phyloP scores from a whole-genome alignment of 257 asterid genomes.

The Ilex aquifolium region DNA sequence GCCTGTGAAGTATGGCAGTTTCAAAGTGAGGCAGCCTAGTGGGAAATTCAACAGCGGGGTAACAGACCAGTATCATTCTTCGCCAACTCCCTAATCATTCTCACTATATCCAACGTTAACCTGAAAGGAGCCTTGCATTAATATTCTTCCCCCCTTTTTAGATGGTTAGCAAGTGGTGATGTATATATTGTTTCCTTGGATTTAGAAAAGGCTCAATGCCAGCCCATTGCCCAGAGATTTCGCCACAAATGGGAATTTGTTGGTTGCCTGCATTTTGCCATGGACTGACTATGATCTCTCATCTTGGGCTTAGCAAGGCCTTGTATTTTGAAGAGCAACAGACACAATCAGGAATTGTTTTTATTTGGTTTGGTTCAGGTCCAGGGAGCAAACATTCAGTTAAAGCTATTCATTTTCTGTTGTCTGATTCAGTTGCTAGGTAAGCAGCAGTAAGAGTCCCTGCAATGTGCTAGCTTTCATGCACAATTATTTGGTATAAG shows the following conservation, averaged over 20 bases:
- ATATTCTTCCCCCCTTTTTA: background rate
- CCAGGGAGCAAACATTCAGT: background rate
- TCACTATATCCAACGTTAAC: background rate
- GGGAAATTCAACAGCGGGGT: slow-evolving; percentile 47
- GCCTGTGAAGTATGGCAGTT: slow-evolving; percentile 32
- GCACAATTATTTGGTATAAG: background rate
- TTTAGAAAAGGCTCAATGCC: background rate
- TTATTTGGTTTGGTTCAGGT: background rate
- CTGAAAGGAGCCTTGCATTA: background rate
- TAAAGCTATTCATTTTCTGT: background rate
- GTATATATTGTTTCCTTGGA: background rate
- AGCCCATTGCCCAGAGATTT: background rate
- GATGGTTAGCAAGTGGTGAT: background rate
- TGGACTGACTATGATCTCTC: background rate
- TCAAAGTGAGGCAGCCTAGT: slow-evolving; percentile 46
- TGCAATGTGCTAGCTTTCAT: background rate
- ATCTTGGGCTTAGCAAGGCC: background rate
- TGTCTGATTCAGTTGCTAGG: background rate
- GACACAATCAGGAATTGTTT: background rate
- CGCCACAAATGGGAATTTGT: background rate
- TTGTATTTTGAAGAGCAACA: background rate
- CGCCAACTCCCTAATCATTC: slow-evolving; percentile 22
- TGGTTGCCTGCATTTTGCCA: background rate
- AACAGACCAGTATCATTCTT: slow-evolving; percentile 39
- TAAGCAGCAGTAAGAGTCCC: background rate